phyloP scores from a whole-genome alignment of 176 grass and related monocot genomes.

The Ananas comosus region DNA sequence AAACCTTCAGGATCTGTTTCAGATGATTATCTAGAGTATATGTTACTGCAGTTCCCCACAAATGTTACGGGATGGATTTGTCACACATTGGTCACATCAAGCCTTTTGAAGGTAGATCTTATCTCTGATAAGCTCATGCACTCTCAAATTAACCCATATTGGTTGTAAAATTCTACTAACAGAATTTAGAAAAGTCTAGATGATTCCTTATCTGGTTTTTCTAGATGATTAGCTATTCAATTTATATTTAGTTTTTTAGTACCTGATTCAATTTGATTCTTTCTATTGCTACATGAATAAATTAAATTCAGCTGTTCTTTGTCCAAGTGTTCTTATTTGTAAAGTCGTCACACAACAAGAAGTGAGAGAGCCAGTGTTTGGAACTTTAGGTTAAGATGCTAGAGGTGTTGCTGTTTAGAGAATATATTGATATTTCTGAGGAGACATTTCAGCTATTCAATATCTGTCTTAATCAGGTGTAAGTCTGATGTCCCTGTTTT shows the following conservation, averaged over 20 bases:
- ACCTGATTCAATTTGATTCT: not conserved
- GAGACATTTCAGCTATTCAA: too few relatives aligned
- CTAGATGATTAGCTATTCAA: not conserved
- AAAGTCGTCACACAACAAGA: too few relatives aligned
- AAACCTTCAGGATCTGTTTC: conserved; percentile 62
- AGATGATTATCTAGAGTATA: conserved; percentile 87
- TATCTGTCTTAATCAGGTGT: too few relatives aligned
- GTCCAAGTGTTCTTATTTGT: too few relatives aligned
- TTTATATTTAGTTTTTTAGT: not conserved
- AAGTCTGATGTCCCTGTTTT: not conserved
- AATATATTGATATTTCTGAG: too few relatives aligned
- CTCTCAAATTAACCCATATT: not conserved
- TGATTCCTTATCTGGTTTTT: not conserved
- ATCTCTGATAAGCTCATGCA: not conserved
- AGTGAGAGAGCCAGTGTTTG: too few relatives aligned
- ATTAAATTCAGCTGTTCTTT: not conserved
- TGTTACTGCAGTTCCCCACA: conserved; percentile 86
- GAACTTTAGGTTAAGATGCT: too few relatives aligned
- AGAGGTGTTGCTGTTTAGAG: too few relatives aligned
- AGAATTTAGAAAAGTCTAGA: not conserved
- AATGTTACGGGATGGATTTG: conserved; percentile 97
- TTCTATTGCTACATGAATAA: not conserved
- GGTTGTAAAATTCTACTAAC: not conserved
- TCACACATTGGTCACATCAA: conserved; percentile 81
- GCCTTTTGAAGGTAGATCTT: conserved; percentile 62